Evolutionary conservation across 495 filamentous ascomycete species (phyloP).

Genomic region (Paragyromitra xinjiangensis): DNA sequence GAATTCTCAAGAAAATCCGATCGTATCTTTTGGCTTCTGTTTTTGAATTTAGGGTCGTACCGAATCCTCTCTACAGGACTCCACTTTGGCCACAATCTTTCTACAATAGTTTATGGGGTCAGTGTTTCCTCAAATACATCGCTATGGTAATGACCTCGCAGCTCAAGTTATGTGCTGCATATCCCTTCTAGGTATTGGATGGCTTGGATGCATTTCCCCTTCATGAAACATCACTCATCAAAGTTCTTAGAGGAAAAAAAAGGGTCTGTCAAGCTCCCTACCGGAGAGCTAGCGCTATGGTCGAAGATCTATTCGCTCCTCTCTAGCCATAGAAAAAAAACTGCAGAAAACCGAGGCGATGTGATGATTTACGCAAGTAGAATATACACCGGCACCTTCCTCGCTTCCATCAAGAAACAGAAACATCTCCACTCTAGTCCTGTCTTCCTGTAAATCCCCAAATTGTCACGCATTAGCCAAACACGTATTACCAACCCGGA

Average conservation of each 20-base stretch:
- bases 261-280: background rate
- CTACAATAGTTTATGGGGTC: background rate
- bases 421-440: slow-evolving; percentile 34
- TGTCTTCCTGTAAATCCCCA: slow-evolving; percentile 43
- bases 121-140: background rate
- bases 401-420: slow-evolving; percentile 2
- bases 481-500: background rate
- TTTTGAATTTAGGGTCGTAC: background rate
- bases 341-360: slow-evolving; percentile 30
- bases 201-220: background rate
- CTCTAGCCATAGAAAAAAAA: slow-evolving; percentile 12
- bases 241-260: background rate
- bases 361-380: slow-evolving; percentile 38
- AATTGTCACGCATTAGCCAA: slow-evolving; percentile 30
- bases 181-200: background rate
- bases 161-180: background rate
- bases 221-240: slow-evolving; percentile 34
- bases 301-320: slow-evolving; percentile 9
- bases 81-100: background rate
- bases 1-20: background rate
- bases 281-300: background rate
- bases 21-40: background rate
- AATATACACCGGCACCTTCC: slow-evolving; percentile 38
- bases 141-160: background rate
- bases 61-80: background rate